Conservation (phyloP, 306 rosid species). For the Malus sylvestris region DNA sequence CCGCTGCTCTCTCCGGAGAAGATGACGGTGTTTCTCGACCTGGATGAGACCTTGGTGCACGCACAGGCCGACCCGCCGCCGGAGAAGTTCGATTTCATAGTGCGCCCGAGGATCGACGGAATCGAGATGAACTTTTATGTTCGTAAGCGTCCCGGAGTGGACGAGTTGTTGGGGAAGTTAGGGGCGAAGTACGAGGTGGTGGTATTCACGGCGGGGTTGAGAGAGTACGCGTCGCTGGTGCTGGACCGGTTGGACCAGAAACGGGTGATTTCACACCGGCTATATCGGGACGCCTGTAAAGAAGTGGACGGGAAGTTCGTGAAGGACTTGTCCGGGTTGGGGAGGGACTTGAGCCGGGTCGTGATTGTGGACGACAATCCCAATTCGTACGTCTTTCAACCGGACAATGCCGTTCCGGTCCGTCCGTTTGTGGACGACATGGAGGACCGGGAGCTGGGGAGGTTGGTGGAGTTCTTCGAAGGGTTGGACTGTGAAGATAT, state of each 20-base stretch:
- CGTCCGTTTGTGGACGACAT: constrained; percentile 54
- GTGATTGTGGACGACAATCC: constrained; percentile 91
- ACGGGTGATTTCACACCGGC: constrained; percentile 54
- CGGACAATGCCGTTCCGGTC: constrained; percentile 66
- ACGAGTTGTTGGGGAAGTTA: constrained; percentile 45
- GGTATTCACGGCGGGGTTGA: constrained; percentile 76
- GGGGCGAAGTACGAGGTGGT: constrained; percentile 63
- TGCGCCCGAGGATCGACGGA: constrained; percentile 68
- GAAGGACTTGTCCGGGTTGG: constrained; percentile 58
- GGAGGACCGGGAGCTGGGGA: constrained; percentile 53
- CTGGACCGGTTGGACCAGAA: constrained; percentile 59
- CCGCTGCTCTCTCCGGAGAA: constrained; percentile 24
- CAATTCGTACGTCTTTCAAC: constrained; percentile 55
- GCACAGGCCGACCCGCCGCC: constrained; percentile 50
- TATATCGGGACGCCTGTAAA: constrained; percentile 71
- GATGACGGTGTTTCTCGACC: constrained; percentile 65
- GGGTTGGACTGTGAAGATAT: constrained; percentile 53
- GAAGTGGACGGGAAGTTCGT: constrained; percentile 59
- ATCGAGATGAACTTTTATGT: constrained; percentile 57
- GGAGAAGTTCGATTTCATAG: constrained; percentile 57
- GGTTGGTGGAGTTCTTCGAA: constrained; percentile 42
- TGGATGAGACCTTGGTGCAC: constrained; percentile 81
- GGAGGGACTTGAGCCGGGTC: constrained; percentile 56
- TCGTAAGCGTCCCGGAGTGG: constrained; percentile 76
- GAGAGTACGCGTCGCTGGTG: constrained; percentile 77